Percentiles rank a stretch among this genome's conserved stretches.
Evolutionary conservation across 2,329 filamentous ascomycete genomes (phyloP).

Genomic region (Lecanosticta acicola): DNA sequence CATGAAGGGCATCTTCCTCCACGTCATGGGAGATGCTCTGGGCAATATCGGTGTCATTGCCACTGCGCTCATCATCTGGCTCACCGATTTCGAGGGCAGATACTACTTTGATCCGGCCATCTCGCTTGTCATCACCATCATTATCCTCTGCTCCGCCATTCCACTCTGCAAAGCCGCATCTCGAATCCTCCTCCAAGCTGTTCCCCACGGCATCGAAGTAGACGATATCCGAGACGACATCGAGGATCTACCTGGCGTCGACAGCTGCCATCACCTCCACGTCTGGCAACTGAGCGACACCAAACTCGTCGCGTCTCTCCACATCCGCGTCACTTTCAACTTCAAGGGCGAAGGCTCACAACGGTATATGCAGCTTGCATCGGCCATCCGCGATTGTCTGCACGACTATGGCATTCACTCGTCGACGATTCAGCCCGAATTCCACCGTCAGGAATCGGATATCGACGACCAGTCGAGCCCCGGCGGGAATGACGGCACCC

Average conservation of each 20-base stretch:
- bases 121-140: slow-evolving; percentile 85
- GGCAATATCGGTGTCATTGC: slow-evolving; percentile 82
- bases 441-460: slow-evolving; percentile 25
- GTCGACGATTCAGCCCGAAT: slow-evolving; percentile 95
- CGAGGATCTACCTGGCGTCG: slow-evolving; percentile 71
- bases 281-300: slow-evolving; percentile 97
- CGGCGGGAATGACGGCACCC: slow-evolving; percentile 24
- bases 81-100: slow-evolving; percentile 73
- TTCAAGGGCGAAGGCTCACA: slow-evolving; percentile 69
- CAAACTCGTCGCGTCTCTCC: slow-evolving; percentile 86
- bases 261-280: slow-evolving; percentile 91
- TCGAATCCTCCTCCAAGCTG: slow-evolving; percentile 88
- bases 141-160: slow-evolving; percentile 66
- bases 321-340: slow-evolving; percentile 86
- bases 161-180: slow-evolving; percentile 74
- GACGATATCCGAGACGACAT: slow-evolving; percentile 93
- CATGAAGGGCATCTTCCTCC: slow-evolving; percentile 72
- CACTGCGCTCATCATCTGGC: slow-evolving; percentile 84
- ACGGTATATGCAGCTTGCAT: slow-evolving; percentile 86
- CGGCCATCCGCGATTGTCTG: slow-evolving; percentile 75
- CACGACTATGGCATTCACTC: slow-evolving; percentile 96
- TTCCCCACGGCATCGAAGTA: slow-evolving; percentile 79
- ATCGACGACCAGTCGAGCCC: slow-evolving; percentile 35
- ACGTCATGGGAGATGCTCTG: slow-evolving; percentile 73
- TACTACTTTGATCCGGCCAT: slow-evolving; percentile 88